phyloP scores from a whole-genome alignment of 345 rosid species.

The Camelina sativa region DNA sequence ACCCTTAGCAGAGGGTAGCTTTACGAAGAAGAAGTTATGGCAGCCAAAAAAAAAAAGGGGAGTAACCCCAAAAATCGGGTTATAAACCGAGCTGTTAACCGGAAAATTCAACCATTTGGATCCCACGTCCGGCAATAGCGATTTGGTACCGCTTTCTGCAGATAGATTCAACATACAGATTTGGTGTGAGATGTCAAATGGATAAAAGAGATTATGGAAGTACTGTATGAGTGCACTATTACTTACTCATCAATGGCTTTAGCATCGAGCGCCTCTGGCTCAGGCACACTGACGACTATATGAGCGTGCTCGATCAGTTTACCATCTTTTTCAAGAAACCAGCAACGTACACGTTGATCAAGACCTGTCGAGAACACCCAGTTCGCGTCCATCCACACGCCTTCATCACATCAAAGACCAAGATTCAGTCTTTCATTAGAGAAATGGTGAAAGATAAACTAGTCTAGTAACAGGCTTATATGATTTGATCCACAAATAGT shows the following conservation, averaged over 20 bases:
- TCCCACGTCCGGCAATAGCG: slow-evolving; percentile 89
- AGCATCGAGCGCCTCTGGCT: slow-evolving; percentile 88
- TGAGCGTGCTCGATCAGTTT: slow-evolving; percentile 60
- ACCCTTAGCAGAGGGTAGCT: neutral
- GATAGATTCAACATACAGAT: neutral
- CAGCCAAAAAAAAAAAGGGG: neutral
- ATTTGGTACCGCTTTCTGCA: slow-evolving; percentile 75
- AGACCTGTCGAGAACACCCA: slow-evolving; percentile 98
- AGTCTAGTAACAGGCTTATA: neutral
- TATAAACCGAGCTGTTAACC: slow-evolving; percentile 14
- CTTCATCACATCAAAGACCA: slow-evolving; percentile 48
- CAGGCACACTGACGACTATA: slow-evolving; percentile 74
- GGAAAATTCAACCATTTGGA: slow-evolving; percentile 79
- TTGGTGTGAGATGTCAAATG: slow-evolving; percentile 1
- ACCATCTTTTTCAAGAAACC: slow-evolving; percentile 57
- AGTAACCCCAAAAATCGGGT: slow-evolving; percentile 1
- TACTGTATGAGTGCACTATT: neutral
- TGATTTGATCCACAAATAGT: neutral
- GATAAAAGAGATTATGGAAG: neutral
- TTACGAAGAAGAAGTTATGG: neutral
- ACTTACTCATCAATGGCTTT: slow-evolving; percentile 71
- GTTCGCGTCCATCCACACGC: slow-evolving; percentile 85
- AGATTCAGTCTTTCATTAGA: slow-evolving; percentile 26
- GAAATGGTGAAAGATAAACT: slow-evolving; percentile 17
- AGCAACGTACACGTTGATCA: slow-evolving; percentile 93